Conservation (phyloP, 192 early-diverging fungal genomes). For the Obelidium mucronatum region DNA sequence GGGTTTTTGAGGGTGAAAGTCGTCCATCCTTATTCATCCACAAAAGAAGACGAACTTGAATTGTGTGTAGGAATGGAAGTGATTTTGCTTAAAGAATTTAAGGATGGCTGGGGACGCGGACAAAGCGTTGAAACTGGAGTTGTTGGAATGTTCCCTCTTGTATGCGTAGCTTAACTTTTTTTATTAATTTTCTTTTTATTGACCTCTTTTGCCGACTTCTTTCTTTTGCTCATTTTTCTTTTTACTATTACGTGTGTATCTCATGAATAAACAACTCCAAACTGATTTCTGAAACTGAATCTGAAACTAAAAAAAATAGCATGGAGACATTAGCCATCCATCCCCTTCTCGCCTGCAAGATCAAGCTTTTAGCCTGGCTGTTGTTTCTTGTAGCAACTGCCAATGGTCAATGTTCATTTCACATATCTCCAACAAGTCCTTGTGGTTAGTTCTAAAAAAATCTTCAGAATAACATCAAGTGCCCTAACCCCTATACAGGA, state of each 20-base stretch:
- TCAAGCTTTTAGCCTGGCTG: too few relatives aligned
- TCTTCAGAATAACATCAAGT: not conserved
- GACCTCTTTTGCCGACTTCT: not conserved
- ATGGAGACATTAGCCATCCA: too few relatives aligned
- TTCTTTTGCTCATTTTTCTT: too few relatives aligned
- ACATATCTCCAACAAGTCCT: not conserved
- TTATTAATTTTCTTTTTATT: slow-evolving; percentile 21
- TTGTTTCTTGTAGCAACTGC: too few relatives aligned
- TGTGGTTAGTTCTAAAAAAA: slow-evolving; percentile 6
- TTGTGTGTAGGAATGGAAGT: slow-evolving; percentile 37
- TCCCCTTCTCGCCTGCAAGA: too few relatives aligned
- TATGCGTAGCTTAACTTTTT: slow-evolving; percentile 39
- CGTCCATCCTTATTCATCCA: slow-evolving; percentile 33
- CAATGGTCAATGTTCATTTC: slow-evolving; percentile 20
- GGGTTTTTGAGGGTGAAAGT: slow-evolving; percentile 7
- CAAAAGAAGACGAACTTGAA: slow-evolving; percentile 39
- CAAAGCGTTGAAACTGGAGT: slow-evolving; percentile 6
- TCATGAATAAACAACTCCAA: too few relatives aligned
- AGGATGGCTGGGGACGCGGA: slow-evolving; percentile 49
- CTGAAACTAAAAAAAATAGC: too few relatives aligned
- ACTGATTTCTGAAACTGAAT: too few relatives aligned
- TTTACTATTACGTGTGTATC: too few relatives aligned
- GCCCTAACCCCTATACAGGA: not conserved
- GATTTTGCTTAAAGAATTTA: slow-evolving; percentile 43
- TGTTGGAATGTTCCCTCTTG: slow-evolving; percentile 44